Evolutionary conservation across 2,329 filamentous ascomycete genomes (phyloP).

Genomic region (Fusarium poae): DNA sequence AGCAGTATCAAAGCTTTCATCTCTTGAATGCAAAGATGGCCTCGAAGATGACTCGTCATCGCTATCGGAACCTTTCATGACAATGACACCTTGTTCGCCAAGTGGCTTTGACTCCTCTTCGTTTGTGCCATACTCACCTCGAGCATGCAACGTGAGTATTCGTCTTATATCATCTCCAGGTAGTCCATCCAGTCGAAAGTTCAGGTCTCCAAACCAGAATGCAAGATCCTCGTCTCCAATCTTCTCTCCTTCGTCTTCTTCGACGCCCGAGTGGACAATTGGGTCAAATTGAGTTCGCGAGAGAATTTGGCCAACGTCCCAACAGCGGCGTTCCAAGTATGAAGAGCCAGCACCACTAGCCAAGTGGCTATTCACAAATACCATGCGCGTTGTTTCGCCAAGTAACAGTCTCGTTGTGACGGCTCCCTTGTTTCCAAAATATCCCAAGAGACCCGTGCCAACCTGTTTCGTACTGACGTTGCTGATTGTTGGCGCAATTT

Average conservation of each 20-base stretch:
- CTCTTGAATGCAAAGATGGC: constrained; percentile 52
- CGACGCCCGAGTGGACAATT: constrained; percentile 73
- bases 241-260: constrained; percentile 73
- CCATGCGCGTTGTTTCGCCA: constrained; percentile 88
- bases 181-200: constrained; percentile 90
- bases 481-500: constrained; percentile 78
- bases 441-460: constrained; percentile 90
- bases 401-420: constrained; percentile 84
- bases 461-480: constrained; percentile 86
- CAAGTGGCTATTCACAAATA: constrained; percentile 93
- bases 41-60: constrained; percentile 60
- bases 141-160: constrained; percentile 84
- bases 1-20: constrained; percentile 57
- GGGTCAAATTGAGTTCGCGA: constrained; percentile 83
- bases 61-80: constrained; percentile 60
- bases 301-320: constrained; percentile 86
- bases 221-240: constrained; percentile 93
- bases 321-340: constrained; percentile 85
- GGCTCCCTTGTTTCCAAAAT: constrained; percentile 96
- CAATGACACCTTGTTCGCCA: constrained; percentile 64
- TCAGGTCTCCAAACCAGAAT: constrained; percentile 97
- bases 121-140: constrained; percentile 77
- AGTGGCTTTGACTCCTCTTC: constrained; percentile 56
- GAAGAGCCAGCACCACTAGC: constrained; percentile 85
- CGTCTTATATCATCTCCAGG: constrained; percentile 91